Percentiles rank a stretch among this genome's conserved stretches.
Evolutionary conservation across 305 asterid species (phyloP).

Genomic region (Fraxinus floribunda): DNA sequence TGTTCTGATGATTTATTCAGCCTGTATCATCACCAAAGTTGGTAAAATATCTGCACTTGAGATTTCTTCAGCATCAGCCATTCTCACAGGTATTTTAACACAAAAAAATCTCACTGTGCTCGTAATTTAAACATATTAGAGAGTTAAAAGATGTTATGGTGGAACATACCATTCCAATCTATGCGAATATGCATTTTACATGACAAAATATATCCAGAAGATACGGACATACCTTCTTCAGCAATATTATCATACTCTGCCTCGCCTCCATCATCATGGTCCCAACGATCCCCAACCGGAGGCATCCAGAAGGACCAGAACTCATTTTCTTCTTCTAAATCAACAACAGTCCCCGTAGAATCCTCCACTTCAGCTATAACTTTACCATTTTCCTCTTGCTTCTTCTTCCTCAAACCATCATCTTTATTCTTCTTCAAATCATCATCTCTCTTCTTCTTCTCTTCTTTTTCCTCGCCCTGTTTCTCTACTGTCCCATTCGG

Average conservation of each 20-base stretch:
- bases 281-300: constrained; percentile 86
- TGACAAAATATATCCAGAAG: neutral
- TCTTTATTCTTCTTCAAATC: constrained; percentile 30
- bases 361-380: constrained; percentile 43
- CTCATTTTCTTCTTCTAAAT: constrained; percentile 50
- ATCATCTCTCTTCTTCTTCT: constrained; percentile 33
- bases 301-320: constrained; percentile 66
- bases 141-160: neutral
- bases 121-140: no score
- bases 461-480: constrained; percentile 30
- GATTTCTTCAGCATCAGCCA: constrained; percentile 12
- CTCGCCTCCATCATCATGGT: constrained; percentile 77
- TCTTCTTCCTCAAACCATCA: constrained; percentile 26
- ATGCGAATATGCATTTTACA: neutral
- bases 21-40: neutral
- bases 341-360: constrained; percentile 43
- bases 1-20: neutral
- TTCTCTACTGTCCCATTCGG: constrained; percentile 32
- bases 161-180: neutral
- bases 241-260: constrained; percentile 45
- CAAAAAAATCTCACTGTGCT: neutral
- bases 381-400: constrained; percentile 34
- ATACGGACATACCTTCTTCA: constrained; percentile 47
- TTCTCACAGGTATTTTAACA: neutral
- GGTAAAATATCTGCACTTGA: neutral